These are phyloP conservation scores for Gossypium aridum DNA, from an alignment of 441 rosid genomes.

Conservation along the genomic window DNA sequence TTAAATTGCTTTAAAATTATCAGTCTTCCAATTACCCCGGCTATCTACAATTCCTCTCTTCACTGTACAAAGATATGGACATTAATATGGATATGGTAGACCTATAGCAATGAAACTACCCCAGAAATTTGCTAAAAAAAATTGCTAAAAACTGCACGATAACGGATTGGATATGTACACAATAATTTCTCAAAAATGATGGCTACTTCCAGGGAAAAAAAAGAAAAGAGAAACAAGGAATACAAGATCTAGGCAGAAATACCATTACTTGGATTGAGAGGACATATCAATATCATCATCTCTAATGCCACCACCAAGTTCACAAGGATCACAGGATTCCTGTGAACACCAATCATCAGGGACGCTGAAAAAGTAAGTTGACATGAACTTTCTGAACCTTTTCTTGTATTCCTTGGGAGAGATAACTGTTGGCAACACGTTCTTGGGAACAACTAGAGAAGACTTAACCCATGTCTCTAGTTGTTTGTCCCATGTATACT, in stretches of 20 bases:
- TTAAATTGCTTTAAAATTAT: neutral
- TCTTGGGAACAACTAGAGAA: conserved; percentile 78
- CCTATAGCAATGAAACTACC: conserved; percentile 25
- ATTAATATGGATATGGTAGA: neutral
- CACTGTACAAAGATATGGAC: neutral
- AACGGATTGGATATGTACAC: conserved; percentile 40
- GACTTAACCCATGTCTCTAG: conserved; percentile 96
- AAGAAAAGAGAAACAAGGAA: neutral
- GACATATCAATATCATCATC: conserved; percentile 7
- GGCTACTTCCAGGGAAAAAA: neutral
- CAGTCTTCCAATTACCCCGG: neutral
- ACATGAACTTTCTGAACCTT: conserved; percentile 88
- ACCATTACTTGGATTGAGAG: conserved; percentile 18
- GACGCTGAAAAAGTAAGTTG: conserved; percentile 71
- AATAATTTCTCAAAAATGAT: conserved; percentile 18
- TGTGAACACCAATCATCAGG: conserved; percentile 84
- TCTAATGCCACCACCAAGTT: conserved; percentile 36
- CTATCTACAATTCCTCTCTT: neutral
- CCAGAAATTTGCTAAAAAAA: conserved; percentile 57
- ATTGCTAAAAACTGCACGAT: conserved; percentile 58
- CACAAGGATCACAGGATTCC: conserved; percentile 30
- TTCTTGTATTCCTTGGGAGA: conserved; percentile 93
- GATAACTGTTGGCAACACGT: conserved; percentile 75
- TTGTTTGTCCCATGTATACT: conserved; percentile 97
- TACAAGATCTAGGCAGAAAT: conserved; percentile 1